These are phyloP conservation scores for Rhynchospora pubera DNA, from an alignment of 176 grass and related monocot species.

Conservation along the genomic window DNA sequence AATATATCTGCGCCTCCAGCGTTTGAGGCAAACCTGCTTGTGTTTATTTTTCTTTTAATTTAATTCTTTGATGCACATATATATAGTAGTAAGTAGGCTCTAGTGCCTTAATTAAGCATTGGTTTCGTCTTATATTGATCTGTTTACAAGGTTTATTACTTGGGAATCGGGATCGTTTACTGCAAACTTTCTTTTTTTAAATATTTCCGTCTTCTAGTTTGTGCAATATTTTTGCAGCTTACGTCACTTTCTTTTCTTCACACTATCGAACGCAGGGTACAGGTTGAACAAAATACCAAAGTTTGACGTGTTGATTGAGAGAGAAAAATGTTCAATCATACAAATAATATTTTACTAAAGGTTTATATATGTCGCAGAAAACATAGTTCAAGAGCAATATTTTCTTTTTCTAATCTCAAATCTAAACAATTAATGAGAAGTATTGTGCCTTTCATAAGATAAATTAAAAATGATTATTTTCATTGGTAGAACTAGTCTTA, in stretches of 20 bases:
- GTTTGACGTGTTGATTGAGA: not conserved
- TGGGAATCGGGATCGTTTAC: no score
- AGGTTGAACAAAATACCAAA: not conserved
- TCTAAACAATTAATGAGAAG: not conserved
- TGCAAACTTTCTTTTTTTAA: no score
- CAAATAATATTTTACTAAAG: not conserved
- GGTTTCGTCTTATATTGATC: no score
- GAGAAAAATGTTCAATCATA: not conserved
- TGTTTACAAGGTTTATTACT: no score
- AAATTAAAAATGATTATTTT: not conserved
- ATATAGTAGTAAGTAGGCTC: no score
- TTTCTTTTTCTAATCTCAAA: not conserved
- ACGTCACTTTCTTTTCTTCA: not conserved
- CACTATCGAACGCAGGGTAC: not conserved
- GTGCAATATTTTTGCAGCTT: not conserved
- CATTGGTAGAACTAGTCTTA: not conserved
- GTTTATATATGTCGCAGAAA: not conserved
- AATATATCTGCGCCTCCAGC: no score
- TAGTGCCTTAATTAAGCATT: no score
- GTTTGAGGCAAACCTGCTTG: no score
- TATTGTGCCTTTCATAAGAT: not conserved
- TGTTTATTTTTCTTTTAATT: not conserved
- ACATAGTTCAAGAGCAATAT: not conserved
- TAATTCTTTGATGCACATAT: not conserved
- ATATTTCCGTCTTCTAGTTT: not conserved